A percentile compares a stretch with the other conserved stretches of the same genome.
These are phyloP conservation scores for Cadophora sp. DNA, from an alignment of 2,329 filamentous ascomycete species.

Conservation along the genomic window DNA sequence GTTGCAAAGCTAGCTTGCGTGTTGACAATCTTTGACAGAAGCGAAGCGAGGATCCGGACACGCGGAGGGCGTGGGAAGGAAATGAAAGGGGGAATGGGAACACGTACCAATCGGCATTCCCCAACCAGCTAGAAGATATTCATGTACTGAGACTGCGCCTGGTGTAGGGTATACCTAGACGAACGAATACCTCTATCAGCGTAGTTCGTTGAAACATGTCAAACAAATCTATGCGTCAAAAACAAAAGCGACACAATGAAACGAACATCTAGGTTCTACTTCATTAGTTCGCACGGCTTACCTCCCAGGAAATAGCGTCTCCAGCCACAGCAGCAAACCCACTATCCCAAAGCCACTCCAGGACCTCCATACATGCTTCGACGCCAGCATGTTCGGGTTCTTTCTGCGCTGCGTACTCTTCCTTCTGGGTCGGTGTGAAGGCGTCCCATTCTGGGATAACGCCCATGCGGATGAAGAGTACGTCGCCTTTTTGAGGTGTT, in stretches of 20 bases:
- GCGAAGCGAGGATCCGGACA: not conserved
- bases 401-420: slow-evolving; percentile 43
- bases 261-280: not conserved
- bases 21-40: slow-evolving; percentile 4
- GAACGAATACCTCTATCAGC: not conserved
- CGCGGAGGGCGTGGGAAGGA: not conserved
- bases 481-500: slow-evolving; percentile 57
- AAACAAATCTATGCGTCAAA: not conserved
- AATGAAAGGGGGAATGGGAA: not conserved
- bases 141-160: slow-evolving; percentile 51
- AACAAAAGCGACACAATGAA: too few relatives aligned
- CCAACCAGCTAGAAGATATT: slow-evolving; percentile 57
- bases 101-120: slow-evolving; percentile 49
- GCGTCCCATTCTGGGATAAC: slow-evolving; percentile 51
- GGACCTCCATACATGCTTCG: slow-evolving; percentile 43
- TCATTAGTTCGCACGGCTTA: not conserved
- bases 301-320: slow-evolving; percentile 51
- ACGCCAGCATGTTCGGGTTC: slow-evolving; percentile 47
- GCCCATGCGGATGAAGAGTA: slow-evolving; percentile 57
- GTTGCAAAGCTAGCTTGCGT: slow-evolving; percentile 12
- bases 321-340: slow-evolving; percentile 47
- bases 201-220: not conserved
- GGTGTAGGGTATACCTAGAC: slow-evolving; percentile 46
- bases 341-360: slow-evolving; percentile 48
- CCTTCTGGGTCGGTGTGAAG: slow-evolving; percentile 44